These are phyloP conservation scores for Claviceps paspali DNA, from an alignment of 2,329 filamentous ascomycete genomes.

Conservation along the genomic window DNA sequence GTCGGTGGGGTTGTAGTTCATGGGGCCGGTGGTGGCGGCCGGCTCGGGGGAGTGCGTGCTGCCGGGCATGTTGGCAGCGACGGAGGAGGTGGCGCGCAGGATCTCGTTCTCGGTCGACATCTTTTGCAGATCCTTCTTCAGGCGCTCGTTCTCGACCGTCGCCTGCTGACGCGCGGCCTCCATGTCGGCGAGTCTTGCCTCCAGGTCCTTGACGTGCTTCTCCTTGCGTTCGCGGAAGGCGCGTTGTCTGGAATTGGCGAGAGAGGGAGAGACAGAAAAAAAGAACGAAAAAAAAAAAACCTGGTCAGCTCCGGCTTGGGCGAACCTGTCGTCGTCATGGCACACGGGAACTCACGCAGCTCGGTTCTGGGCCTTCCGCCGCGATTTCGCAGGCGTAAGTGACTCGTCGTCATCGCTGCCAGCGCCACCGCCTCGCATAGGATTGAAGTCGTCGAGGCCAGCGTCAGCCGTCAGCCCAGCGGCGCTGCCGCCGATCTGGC, in stretches of 20 bases:
- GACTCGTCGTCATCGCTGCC: slow-evolving; percentile 42
- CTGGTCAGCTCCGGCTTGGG: too few species aligned
- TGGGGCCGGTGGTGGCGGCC: slow-evolving; percentile 45
- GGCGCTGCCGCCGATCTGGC: slow-evolving; percentile 9
- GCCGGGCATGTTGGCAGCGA: slow-evolving; percentile 14
- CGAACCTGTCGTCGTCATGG: too few species aligned
- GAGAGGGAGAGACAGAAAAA: background rate
- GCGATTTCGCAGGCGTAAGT: slow-evolving; percentile 40
- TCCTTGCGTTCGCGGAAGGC: slow-evolving; percentile 96
- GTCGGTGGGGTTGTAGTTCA: slow-evolving; percentile 57
- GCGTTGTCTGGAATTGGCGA: slow-evolving; percentile 60
- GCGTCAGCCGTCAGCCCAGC: slow-evolving; percentile 22
- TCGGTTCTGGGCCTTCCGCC: slow-evolving; percentile 45
- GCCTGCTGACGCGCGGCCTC: slow-evolving; percentile 60
- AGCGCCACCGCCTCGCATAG: background rate
- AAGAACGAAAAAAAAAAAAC: background rate
- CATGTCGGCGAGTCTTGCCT: slow-evolving; percentile 65
- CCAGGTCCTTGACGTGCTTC: slow-evolving; percentile 82
- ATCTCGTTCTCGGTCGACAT: slow-evolving; percentile 87
- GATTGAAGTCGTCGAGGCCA: slow-evolving; percentile 19
- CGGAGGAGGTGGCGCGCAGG: slow-evolving; percentile 57
- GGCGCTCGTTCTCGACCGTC: slow-evolving; percentile 68
- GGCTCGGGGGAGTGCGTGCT: slow-evolving; percentile 29
- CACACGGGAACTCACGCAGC: slow-evolving; percentile 47
- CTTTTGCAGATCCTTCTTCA: slow-evolving; percentile 72